Evolutionary conservation across 495 filamentous ascomycete species (phyloP), one percentile per base, ranked within the genome.

Genomic region (Penicillium arizonense): DNA sequence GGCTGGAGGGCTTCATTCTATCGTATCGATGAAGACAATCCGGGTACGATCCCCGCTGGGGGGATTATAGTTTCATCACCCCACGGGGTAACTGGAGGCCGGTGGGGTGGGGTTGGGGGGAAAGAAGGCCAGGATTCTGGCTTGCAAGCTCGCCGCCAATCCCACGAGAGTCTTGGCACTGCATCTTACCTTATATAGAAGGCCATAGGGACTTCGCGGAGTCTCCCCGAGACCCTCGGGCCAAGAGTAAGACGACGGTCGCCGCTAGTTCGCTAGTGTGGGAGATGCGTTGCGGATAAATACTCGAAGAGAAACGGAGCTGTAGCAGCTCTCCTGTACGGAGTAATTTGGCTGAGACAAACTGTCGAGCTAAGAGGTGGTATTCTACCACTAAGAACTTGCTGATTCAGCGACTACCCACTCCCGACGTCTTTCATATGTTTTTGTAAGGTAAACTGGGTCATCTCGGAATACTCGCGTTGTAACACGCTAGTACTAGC

Each of bases 211-310:
- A 34, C 41, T 50, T 52, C 53, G 53, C 47, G 53, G 53, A 56
- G 53, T 56, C 53, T 56, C 53, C 53, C 53, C 53, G 53, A 35
- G 10, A 44, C 41, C 35, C 38, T 55, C 45, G 23, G 20, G 30
- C 38, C 30, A 44, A 55, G 44, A 44, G 45, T 41, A 34, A 51
- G 38, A 56, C 35, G 24, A 32, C 26, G 5, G 16, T 32, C 28
- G 35, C 41, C 35, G 24, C 14, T 5, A 16, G 44, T 35, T 42
- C n/a, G 32, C 21, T 53, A 44, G 18, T 7, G 39, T 43, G 39
- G 24, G n/a, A 30, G 38, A 37, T 26, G 3, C 13, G 4, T 11
- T 26, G 28, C 9, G 12, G 36, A 18, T 7, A 7, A 21, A 5
- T 32, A 23, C 28, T 51, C 30, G n/a, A 51, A 44, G 30, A 44